A percentile compares a stretch with the other conserved stretches of the same genome.
phyloP scores from a whole-genome alignment of 805 yeast species.

The Metschnikowia arizonensis region DNA sequence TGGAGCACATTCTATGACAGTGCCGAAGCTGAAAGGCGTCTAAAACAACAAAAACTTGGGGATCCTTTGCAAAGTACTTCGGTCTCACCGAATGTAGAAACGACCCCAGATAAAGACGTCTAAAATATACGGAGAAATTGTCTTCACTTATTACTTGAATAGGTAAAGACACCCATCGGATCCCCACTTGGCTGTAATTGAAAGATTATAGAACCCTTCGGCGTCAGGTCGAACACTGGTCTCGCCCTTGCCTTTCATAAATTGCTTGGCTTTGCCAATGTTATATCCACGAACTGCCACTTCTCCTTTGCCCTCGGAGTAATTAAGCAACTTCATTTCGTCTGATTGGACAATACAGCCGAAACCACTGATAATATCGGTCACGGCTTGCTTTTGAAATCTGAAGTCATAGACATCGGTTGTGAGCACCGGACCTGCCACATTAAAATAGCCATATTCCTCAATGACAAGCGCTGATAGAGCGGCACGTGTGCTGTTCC shows the following conservation, averaged over 20 bases:
- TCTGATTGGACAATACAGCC: constrained; percentile 60
- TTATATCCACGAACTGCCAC: constrained; percentile 61
- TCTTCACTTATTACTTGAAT: constrained; percentile 1
- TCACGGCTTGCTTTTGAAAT: constrained; percentile 25
- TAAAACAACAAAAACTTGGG: background rate
- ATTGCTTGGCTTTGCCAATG: constrained; percentile 46
- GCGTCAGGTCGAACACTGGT: constrained; percentile 11
- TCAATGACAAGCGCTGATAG: constrained; percentile 48
- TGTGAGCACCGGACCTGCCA: constrained; percentile 55
- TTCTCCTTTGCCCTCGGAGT: constrained; percentile 43
- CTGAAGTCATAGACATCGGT: constrained; percentile 65
- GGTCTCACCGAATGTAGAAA: background rate
- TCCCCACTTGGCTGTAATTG: constrained; percentile 58
- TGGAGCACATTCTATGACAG: constrained; percentile 70
- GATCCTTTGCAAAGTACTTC: background rate
- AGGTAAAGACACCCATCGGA: constrained; percentile 69
- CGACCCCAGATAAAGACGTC: background rate
- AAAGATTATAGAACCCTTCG: constrained; percentile 41
- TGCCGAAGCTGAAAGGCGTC: constrained; percentile 17
- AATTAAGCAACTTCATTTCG: constrained; percentile 49
- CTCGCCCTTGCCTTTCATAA: constrained; percentile 16
- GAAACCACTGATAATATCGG: constrained; percentile 29
- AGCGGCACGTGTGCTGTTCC: constrained; percentile 43
- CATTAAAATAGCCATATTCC: constrained; percentile 44
- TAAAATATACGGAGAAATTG: background rate